Conservation (phyloP, 1,139 yeast species). For the Magnusiomyces ingens region DNA sequence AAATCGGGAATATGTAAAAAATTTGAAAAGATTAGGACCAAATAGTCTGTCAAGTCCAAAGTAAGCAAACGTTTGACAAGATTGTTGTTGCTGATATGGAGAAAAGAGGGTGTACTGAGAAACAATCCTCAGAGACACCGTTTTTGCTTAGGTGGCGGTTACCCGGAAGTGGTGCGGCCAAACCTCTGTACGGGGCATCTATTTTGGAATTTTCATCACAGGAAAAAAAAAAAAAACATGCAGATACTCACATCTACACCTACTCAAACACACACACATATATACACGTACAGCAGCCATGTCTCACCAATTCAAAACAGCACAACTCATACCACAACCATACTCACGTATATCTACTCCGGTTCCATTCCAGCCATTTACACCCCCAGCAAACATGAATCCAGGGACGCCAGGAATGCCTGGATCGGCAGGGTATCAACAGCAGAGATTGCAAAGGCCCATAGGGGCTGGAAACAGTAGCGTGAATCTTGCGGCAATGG, state of each 20-base stretch:
- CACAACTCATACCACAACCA: constrained; percentile 17
- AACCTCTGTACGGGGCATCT: neutral
- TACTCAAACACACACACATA: neutral
- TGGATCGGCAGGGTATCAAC: neutral
- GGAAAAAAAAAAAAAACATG: neutral
- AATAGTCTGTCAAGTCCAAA: too few species aligned
- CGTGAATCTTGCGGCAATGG: neutral
- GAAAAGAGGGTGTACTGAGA: too few species aligned
- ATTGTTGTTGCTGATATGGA: too few species aligned
- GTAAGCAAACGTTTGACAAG: too few species aligned
- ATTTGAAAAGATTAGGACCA: too few species aligned
- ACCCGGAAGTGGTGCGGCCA: neutral
- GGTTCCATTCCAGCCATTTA: constrained; percentile 19
- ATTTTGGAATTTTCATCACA: too few species aligned
- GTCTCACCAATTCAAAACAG: constrained; percentile 8
- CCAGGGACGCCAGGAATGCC: neutral
- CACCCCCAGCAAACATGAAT: constrained; percentile 15
- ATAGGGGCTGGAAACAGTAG: neutral
- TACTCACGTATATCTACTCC: constrained; percentile 22
- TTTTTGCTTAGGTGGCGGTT: too few species aligned
- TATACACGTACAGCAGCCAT: constrained; percentile 1
- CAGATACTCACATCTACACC: neutral
- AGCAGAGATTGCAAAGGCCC: neutral
- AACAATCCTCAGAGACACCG: too few species aligned
- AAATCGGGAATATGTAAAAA: too few species aligned